Base-by-base conservation (phyloP, 2,329 filamentous ascomycete genomes). In the Aspergillus pseudonomiae region DNA sequence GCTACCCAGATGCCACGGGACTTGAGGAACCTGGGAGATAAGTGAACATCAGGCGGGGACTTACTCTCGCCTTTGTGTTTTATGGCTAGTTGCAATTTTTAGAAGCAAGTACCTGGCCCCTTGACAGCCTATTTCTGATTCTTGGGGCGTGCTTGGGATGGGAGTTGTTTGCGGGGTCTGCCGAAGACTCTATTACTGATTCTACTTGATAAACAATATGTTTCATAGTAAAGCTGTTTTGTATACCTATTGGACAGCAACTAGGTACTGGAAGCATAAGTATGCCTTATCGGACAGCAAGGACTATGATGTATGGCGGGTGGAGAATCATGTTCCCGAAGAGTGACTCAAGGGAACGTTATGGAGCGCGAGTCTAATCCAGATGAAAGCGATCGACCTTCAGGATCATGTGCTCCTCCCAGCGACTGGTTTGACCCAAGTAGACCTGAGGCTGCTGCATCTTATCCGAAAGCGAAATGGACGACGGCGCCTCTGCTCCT, bases 321-420 rank as follows among this genome's bases (percentile, higher is more conserved):
- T 41, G 39, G 12, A 41, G 6, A 41, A 41, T 39, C 6, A 39
- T 39, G 34, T 14, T 36, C n/a, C 45, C 12, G 45, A 24, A 16
- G 12, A 26, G 45, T 16, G 3, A 14, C 24, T 9, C 6, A 12
- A 14, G 43, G 24, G 21, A 48, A 9, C 10, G 19, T 46, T 26
- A 14, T 48, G 12, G 14, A n/a, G n/a, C n/a, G n/a, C n/a, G n/a
- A n/a, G n/a, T n/a, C n/a, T n/a, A n/a, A n/a, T n/a, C n/a, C n/a
- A 28, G 12, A 30, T 30, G 46, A 28, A 65, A 67, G 14, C 60
- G 65, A 41, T 67, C 57, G n/a, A 61, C 41, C 60, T 65, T 67
- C 43, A 65, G 26, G 5, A 61, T 57, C 65, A 65, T 67, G 41
- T 63, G 53, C n/a, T 65, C 60, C 6, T 62, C 43, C 63, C 65